Evolutionary conservation across 129 eudicot genomes (phyloP).

Genomic region (Flaveria robusta): DNA sequence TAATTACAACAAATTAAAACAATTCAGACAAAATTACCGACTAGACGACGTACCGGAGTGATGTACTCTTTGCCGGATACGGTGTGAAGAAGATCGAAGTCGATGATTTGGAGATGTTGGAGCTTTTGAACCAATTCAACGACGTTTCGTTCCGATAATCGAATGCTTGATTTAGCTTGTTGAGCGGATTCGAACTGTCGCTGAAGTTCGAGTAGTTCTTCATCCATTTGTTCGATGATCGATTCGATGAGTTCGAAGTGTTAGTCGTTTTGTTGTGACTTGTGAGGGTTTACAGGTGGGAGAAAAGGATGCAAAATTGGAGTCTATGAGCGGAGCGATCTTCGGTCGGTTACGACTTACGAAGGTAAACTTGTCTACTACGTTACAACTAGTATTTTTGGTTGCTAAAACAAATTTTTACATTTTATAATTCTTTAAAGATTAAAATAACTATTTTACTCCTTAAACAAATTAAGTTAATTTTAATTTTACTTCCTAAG

Average conservation of each 20-base stretch:
- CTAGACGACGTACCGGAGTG: constrained; percentile 61
- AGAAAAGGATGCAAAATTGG: neutral
- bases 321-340: neutral
- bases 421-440: too few species aligned
- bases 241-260: neutral
- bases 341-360: neutral
- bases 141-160: constrained; percentile 94
- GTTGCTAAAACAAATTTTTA: too few species aligned
- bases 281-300: neutral
- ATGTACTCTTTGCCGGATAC: constrained; percentile 97
- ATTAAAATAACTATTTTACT: too few species aligned
- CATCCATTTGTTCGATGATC: constrained; percentile 57
- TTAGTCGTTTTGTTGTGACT: neutral
- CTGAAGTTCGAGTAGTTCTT: constrained; percentile 80
- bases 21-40: constrained; percentile 1
- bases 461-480: too few species aligned
- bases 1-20: constrained; percentile 13
- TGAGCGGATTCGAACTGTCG: constrained; percentile 93
- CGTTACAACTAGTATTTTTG: too few species aligned
- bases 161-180: constrained; percentile 86
- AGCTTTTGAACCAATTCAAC: constrained; percentile 96
- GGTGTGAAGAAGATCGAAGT: constrained; percentile 96
- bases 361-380: neutral
- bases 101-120: constrained; percentile 75
- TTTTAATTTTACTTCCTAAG: too few species aligned